Base-by-base conservation (phyloP, 345 rosid species). In the Cochlearia excelsa region DNA sequence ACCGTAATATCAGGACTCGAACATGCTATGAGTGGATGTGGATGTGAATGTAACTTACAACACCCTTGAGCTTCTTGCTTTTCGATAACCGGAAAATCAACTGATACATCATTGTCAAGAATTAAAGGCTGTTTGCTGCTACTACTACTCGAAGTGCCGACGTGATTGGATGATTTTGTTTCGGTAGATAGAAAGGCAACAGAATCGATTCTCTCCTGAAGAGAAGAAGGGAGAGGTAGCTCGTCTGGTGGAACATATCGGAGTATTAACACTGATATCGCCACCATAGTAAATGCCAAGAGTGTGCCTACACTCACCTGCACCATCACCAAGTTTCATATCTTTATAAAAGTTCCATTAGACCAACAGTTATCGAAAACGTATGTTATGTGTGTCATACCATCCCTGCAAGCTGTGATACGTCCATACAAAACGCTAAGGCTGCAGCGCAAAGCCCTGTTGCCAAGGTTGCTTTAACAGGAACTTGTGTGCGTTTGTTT, bases 271-370 rank as follows among this genome's bases (percentile, higher is more conserved):
- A 92, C 89, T 31, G 86, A 92, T 38, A 92, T 71, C 9, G 98
- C 95, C 42, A 89, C 97, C 87, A 86, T 83, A 23, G 97, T 86
- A 75, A 92, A 89, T 3, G 99, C 99, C 58, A 89, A 85, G 67
- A 92, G 99, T 7, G 99, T 92, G 40, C 99, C 99, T 30, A 92
- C 97, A 54, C 99, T 92, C 67, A 92, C 99, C 97, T 92, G 88
- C 77, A 81, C 33, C 43, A 56, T 16, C 23, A 16, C 23, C 71
- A 6, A 11, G 56, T 16, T 27, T 8, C 1, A 38, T 7, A 63
- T 47, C 40, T 63, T 31, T 45, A 53, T 42, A 37, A 59, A 16
- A 38, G 5, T 33, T 2, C 4, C 5, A 33, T 60, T 41, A 5
- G 4, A 2, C 3, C 35, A 33, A 33, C 4, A 5, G 4, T 33